phyloP scores from a whole-genome alignment of 331 rosid genomes.

The Cydonia oblonga region DNA sequence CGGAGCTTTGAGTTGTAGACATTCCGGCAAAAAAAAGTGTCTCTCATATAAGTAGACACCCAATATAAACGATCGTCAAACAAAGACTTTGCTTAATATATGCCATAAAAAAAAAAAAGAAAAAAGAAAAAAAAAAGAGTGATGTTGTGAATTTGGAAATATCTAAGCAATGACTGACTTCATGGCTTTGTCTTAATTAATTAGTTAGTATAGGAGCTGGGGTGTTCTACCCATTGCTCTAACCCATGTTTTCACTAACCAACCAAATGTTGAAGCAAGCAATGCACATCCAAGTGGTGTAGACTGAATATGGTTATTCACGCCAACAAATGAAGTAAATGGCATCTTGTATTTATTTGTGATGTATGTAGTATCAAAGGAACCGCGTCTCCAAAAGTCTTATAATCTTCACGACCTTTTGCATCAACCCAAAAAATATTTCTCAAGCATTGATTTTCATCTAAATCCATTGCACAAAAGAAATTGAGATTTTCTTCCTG shows the following conservation, averaged over 20 bases:
- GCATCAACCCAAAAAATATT: constrained; percentile 9
- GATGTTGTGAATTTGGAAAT: too few relatives aligned
- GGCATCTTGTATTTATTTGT: neutral
- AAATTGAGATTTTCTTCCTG: neutral
- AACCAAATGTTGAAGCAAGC: neutral
- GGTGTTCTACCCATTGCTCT: neutral
- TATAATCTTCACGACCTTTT: neutral
- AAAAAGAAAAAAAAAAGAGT: too few relatives aligned
- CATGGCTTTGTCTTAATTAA: too few relatives aligned
- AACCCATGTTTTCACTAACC: neutral
- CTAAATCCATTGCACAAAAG: constrained; percentile 8
- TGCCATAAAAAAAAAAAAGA: too few relatives aligned
- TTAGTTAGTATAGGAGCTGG: too few relatives aligned
- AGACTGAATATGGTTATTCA: constrained; percentile 1
- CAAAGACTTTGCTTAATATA: neutral
- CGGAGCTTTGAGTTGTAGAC: neutral
- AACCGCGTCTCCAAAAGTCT: neutral
- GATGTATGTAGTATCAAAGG: neutral
- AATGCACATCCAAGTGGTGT: neutral
- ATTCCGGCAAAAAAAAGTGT: neutral
- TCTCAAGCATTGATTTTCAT: neutral
- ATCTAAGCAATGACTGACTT: too few relatives aligned
- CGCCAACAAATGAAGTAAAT: neutral
- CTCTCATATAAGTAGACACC: neutral
- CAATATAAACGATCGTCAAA: neutral